Evolutionary conservation across 306 rosid species (phyloP).

Genomic region (Senna siamea): DNA sequence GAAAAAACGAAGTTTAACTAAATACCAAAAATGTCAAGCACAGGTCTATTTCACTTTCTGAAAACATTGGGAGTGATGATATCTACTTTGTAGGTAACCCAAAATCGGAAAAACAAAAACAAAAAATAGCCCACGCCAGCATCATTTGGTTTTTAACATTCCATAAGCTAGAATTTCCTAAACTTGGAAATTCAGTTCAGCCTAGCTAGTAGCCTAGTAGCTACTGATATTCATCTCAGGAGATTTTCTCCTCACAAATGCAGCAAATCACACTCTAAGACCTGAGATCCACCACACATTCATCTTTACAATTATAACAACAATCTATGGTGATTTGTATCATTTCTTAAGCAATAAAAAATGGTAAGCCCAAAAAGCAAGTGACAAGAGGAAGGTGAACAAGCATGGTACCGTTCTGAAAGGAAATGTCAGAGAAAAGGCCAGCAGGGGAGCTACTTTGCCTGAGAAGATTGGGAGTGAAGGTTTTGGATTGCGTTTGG

Average conservation of each 20-base stretch:
- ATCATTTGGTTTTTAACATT: no score
- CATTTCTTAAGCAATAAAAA: no score
- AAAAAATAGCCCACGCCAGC: no score
- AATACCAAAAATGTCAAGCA: constrained; percentile 11
- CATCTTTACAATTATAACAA: background rate
- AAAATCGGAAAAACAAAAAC: no score
- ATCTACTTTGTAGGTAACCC: no score
- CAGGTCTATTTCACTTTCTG: background rate
- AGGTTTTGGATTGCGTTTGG: constrained; percentile 38
- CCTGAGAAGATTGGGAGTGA: constrained; percentile 57
- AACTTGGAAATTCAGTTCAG: no score
- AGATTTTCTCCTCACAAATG: background rate
- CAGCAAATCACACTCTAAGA: background rate
- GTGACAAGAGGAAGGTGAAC: constrained; percentile 14
- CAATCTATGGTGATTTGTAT: no score
- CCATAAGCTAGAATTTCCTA: no score
- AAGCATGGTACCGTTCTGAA: constrained; percentile 64
- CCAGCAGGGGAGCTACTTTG: constrained; percentile 92
- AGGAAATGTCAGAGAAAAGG: constrained; percentile 65
- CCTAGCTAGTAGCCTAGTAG: no score
- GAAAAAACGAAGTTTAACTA: no score
- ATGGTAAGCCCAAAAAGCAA: no score
- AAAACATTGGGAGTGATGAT: no score
- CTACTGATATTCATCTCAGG: background rate
- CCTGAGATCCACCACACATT: background rate